phyloP scores from a whole-genome alignment of 2,329 filamentous ascomycete species.

The Pseudohalonectria lignicola region DNA sequence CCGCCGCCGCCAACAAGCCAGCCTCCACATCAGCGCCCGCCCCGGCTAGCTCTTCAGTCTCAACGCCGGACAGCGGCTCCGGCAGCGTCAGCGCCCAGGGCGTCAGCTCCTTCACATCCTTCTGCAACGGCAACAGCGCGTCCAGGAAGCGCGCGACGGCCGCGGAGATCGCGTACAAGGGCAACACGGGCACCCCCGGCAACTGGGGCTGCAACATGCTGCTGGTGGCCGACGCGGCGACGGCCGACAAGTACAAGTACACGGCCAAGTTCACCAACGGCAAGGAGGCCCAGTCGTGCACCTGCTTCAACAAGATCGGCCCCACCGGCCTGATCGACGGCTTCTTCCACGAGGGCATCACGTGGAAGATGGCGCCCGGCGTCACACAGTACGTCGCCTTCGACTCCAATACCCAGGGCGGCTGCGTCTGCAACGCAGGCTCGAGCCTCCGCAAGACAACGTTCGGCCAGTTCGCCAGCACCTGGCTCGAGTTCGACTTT shows the following conservation, averaged over 20 bases:
- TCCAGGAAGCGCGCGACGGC: conserved; percentile 31
- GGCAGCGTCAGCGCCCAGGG: conserved; percentile 59
- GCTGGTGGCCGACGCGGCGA: conserved; percentile 20
- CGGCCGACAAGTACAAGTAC: conserved; percentile 31
- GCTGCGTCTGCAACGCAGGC: conserved; percentile 28
- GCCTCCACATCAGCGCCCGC: conserved; percentile 59
- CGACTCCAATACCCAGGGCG: conserved; percentile 35
- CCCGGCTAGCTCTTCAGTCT: no score
- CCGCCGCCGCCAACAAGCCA: conserved; percentile 4
- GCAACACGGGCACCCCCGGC: conserved; percentile 30
- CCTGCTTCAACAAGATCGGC: conserved; percentile 43
- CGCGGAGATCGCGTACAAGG: conserved; percentile 32
- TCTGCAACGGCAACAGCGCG: conserved; percentile 15
- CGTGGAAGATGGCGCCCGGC: conserved; percentile 27
- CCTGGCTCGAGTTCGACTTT: conserved; percentile 41
- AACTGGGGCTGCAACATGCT: conserved; percentile 44
- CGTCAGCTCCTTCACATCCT: conserved; percentile 12
- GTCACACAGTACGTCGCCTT: conserved; percentile 29
- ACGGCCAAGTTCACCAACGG: conserved; percentile 26
- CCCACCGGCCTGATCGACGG: conserved; percentile 30
- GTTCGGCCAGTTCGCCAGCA: conserved; percentile 28
- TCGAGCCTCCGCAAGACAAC: conserved; percentile 19
- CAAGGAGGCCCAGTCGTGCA: conserved; percentile 20
- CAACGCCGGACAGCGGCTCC: conserved; percentile 68
- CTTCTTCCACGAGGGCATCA: conserved; percentile 32